Conservation (phyloP, 139 green algal species). For the Picochlorum sp. region DNA sequence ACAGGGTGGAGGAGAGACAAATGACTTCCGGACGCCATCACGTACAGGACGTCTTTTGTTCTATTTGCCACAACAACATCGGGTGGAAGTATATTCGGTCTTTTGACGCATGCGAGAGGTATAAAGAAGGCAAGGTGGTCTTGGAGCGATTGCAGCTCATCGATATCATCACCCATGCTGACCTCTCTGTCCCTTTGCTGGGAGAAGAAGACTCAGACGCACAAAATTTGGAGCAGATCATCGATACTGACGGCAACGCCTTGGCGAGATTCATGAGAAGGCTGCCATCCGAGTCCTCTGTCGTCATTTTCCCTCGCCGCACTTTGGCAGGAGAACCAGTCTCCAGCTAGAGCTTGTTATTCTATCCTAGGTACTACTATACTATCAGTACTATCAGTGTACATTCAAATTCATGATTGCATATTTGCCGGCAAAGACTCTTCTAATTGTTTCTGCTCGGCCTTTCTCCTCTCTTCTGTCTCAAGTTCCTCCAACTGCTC, state of each 20-base stretch:
- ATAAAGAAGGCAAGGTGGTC: slow-evolving; percentile 14
- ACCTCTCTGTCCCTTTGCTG: no score
- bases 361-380: no score
- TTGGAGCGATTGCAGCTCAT: slow-evolving; percentile 8
- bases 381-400: no score
- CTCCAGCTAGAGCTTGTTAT: no score
- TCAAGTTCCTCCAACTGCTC: slow-evolving; percentile 27
- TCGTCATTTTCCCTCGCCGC: no score
- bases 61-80: not conserved
- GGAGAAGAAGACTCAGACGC: no score
- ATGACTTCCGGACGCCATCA: slow-evolving; percentile 11
- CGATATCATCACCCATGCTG: not conserved
- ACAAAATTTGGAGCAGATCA: no score
- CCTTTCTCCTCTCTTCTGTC: slow-evolving; percentile 32
- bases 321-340: no score
- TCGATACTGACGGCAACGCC: no score
- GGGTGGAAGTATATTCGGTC: slow-evolving; percentile 5
- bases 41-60: slow-evolving; percentile 12
- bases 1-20: slow-evolving; percentile 6
- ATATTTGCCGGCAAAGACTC: not conserved
- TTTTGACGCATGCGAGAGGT: slow-evolving; percentile 8
- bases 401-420: slow-evolving; percentile 1
- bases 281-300: no score
- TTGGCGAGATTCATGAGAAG: no score
- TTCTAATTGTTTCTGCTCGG: slow-evolving; percentile 11